Percentiles rank a stretch among this genome's conserved stretches.
Conservation (phyloP, 495 filamentous ascomycete genomes). For the Thozetella sp. region DNA sequence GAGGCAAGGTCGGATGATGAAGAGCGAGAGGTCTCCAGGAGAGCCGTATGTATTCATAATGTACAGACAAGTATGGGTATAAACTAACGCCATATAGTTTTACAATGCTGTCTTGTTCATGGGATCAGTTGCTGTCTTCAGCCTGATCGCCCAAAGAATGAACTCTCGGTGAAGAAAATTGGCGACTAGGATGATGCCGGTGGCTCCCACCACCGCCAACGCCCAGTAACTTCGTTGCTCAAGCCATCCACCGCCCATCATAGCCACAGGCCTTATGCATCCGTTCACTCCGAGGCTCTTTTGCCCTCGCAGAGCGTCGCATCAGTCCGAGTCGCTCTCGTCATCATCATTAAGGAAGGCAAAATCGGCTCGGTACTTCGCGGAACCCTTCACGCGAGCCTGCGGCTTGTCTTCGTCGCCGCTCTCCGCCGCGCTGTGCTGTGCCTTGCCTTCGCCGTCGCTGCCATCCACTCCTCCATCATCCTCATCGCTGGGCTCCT, state of each 20-base stretch:
- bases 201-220: background rate
- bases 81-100: slow-evolving; percentile 61
- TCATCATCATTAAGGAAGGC: slow-evolving; percentile 42
- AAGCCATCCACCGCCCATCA: too few relatives aligned
- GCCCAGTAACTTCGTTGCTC: background rate
- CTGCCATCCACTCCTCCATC: slow-evolving; percentile 49
- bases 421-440: slow-evolving; percentile 27
- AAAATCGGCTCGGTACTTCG: slow-evolving; percentile 38
- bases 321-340: slow-evolving; percentile 48
- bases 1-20: slow-evolving; percentile 92
- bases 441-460: slow-evolving; percentile 31
- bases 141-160: slow-evolving; percentile 78
- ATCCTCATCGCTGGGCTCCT: slow-evolving; percentile 29
- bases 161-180: slow-evolving; percentile 39
- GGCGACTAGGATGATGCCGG: background rate
- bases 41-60: slow-evolving; percentile 64
- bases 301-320: background rate
- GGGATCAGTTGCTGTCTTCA: slow-evolving; percentile 91
- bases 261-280: too few relatives aligned
- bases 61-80: slow-evolving; percentile 4
- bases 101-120: slow-evolving; percentile 97
- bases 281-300: background rate
- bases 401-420: slow-evolving; percentile 22
- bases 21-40: slow-evolving; percentile 91
- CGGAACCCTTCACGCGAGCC: slow-evolving; percentile 21